phyloP scores from a whole-genome alignment of 768 basidiomycete genomes.

The Hemileccinum impolitum region DNA sequence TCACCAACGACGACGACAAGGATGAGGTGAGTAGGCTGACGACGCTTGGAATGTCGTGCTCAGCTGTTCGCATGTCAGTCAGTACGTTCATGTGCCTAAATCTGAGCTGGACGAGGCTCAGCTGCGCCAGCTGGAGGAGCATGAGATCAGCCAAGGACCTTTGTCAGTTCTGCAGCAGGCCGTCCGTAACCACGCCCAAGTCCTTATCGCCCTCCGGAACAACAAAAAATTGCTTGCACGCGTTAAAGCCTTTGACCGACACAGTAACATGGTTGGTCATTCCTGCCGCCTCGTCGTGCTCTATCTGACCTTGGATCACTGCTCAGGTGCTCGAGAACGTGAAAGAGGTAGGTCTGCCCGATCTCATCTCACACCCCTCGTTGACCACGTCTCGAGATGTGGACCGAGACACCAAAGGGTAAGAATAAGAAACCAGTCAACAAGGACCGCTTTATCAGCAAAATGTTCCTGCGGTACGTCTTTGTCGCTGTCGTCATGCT shows the following conservation, averaged over 20 bases:
- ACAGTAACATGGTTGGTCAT: slow-evolving; percentile 90
- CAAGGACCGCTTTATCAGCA: slow-evolving; percentile 99
- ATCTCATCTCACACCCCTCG: neutral
- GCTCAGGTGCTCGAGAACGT: slow-evolving; percentile 94
- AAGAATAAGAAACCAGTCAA: slow-evolving; percentile 99
- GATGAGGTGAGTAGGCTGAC: slow-evolving; percentile 31
- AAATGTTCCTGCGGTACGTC: slow-evolving; percentile 91
- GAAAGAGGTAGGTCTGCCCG: slow-evolving; percentile 68
- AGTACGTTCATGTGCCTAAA: slow-evolving; percentile 95
- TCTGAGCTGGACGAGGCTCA: slow-evolving; percentile 98
- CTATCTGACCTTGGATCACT: slow-evolving; percentile 8
- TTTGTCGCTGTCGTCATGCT: slow-evolving; percentile 1
- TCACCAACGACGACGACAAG: slow-evolving; percentile 13
- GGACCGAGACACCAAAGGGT: slow-evolving; percentile 97
- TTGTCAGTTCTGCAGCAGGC: slow-evolving; percentile 95
- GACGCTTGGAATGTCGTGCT: slow-evolving; percentile 5
- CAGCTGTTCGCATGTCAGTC: slow-evolving; percentile 50
- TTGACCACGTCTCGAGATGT: slow-evolving; percentile 66
- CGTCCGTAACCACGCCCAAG: slow-evolving; percentile 95
- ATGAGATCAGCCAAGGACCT: slow-evolving; percentile 98
- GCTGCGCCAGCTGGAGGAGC: slow-evolving; percentile 93
- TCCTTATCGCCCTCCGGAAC: slow-evolving; percentile 94
- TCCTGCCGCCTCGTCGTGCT: neutral
- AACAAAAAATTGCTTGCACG: slow-evolving; percentile 96
- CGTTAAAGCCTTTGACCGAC: slow-evolving; percentile 98